These are phyloP conservation scores for Agapanthus africanus DNA, from an alignment of 106 monocot species.

Conservation along the genomic window DNA sequence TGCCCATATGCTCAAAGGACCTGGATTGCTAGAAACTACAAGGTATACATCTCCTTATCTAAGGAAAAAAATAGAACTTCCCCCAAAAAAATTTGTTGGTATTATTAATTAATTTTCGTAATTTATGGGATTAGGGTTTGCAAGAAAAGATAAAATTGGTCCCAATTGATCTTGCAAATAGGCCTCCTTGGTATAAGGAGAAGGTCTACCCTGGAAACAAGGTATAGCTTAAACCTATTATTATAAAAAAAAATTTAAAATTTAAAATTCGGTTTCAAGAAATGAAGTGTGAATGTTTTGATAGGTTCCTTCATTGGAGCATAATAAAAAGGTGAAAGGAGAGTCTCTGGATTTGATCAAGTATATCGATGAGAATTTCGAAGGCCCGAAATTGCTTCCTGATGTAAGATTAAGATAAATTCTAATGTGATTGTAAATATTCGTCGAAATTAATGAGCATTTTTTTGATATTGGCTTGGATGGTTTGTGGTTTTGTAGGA, in stretches of 20 bases:
- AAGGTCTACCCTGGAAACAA: constrained; percentile 81
- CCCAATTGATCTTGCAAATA: constrained; percentile 57
- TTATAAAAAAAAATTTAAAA: too few relatives aligned
- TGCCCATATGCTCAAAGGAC: constrained; percentile 75
- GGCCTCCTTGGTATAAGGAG: constrained; percentile 93
- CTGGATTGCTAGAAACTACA: constrained; percentile 75
- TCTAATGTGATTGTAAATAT: neutral
- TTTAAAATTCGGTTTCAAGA: too few relatives aligned
- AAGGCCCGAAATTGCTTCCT: constrained; percentile 56
- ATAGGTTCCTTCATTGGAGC: constrained; percentile 69
- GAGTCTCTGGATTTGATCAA: constrained; percentile 69
- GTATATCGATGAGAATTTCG: constrained; percentile 58
- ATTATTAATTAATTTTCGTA: neutral
- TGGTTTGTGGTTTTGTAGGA: constrained; percentile 34
- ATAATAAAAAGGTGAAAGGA: constrained; percentile 68
- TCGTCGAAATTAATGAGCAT: neutral
- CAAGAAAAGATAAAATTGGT: constrained; percentile 81
- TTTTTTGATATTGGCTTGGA: neutral
- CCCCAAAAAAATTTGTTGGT: too few relatives aligned
- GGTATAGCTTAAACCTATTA: constrained; percentile 23
- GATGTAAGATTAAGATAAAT: constrained; percentile 30
- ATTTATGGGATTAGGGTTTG: constrained; percentile 39
- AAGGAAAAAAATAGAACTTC: too few relatives aligned
- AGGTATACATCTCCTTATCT: constrained; percentile 3
- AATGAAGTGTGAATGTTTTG: too few relatives aligned